phyloP scores from a whole-genome alignment of 148 eudicot species.

The Chenopodium suecicum region DNA sequence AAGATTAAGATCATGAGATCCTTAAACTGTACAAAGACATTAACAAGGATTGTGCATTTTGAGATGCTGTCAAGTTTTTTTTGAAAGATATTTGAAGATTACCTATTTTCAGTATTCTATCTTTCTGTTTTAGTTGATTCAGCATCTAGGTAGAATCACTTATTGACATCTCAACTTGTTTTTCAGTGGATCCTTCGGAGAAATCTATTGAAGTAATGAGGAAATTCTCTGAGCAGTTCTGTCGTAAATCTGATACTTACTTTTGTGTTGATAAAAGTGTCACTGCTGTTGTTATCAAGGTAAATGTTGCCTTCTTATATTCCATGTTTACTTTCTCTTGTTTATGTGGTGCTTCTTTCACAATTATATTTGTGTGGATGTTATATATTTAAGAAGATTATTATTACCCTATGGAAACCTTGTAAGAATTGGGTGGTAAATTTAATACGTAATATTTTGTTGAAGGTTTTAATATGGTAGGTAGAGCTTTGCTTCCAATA shows the following conservation, averaged over 20 bases:
- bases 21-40: background rate
- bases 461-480: background rate
- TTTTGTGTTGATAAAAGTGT: constrained; percentile 92
- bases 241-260: constrained; percentile 81
- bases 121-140: background rate
- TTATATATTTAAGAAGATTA: background rate
- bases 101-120: background rate
- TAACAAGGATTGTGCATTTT: background rate
- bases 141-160: background rate
- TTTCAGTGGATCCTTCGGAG: constrained; percentile 76
- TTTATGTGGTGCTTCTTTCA: background rate
- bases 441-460: background rate
- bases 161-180: background rate
- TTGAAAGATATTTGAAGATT: background rate
- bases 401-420: background rate
- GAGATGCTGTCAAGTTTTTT: background rate
- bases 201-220: constrained; percentile 93
- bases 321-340: background rate
- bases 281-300: constrained; percentile 97
- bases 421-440: background rate
- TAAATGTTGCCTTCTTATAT: constrained; percentile 21
- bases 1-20: background rate
- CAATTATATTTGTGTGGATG: background rate
- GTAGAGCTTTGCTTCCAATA: background rate
- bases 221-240: constrained; percentile 93